Conservation (phyloP, 2,329 filamentous ascomycete species). For the Trichoderma endophyticum region DNA sequence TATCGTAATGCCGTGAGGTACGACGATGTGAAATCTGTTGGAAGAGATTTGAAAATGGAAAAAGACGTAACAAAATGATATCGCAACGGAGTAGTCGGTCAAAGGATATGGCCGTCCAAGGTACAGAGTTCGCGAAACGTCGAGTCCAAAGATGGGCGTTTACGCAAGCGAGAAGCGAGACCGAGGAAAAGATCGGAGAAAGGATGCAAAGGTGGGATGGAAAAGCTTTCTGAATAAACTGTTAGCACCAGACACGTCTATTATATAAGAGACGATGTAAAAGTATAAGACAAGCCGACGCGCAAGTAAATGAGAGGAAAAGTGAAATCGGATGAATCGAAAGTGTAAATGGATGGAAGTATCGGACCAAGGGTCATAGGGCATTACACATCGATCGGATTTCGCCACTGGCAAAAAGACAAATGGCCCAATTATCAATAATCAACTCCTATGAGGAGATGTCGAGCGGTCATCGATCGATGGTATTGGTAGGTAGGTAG, state of each 20-base stretch:
- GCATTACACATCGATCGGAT: neutral
- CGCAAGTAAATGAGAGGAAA: neutral
- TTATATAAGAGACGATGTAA: neutral
- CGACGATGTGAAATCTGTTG: constrained; percentile 21
- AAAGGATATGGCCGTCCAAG: constrained; percentile 14
- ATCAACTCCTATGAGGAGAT: neutral
- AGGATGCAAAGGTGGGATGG: neutral
- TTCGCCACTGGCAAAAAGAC: neutral
- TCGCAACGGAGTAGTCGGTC: constrained; percentile 18
- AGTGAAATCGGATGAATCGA: neutral
- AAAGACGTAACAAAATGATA: constrained; percentile 16
- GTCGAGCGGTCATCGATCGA: neutral
- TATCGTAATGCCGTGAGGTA: constrained; percentile 22
- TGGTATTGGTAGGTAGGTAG: neutral
- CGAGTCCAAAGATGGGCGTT: constrained; percentile 8
- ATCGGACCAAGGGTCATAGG: neutral
- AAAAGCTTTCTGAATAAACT: neutral
- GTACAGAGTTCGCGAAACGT: constrained; percentile 11
- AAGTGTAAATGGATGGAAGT: neutral
- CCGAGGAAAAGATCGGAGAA: constrained; percentile 1
- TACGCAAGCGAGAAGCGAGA: constrained; percentile 3
- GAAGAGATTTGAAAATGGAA: neutral
- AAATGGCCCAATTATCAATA: neutral
- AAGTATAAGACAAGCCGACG: neutral
- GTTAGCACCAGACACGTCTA: neutral